phyloP scores from a whole-genome alignment of 2,329 filamentous ascomycete species.

The Colletotrichum camelliae region DNA sequence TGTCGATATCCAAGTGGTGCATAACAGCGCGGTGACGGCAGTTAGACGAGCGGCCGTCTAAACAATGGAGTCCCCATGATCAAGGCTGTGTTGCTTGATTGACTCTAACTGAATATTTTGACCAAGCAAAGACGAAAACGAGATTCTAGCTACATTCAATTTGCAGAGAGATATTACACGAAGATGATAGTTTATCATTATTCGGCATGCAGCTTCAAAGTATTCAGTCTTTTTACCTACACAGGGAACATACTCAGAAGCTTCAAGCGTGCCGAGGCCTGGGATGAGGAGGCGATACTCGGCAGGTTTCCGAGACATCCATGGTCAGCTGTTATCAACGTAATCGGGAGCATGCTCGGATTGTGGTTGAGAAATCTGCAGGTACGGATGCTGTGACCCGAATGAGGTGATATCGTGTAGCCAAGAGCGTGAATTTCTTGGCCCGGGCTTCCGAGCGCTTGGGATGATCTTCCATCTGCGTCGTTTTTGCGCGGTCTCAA shows the following conservation, averaged over 20 bases:
- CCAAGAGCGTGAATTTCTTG: background rate
- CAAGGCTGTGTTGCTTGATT: background rate
- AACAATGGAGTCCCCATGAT: too few relatives aligned
- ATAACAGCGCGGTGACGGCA: too few relatives aligned
- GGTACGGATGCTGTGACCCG: background rate
- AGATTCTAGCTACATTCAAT: fast-evolving
- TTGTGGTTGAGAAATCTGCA: background rate
- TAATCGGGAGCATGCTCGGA: background rate
- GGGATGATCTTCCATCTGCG: background rate
- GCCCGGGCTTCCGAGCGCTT: background rate
- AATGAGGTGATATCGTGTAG: background rate
- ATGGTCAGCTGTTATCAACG: background rate
- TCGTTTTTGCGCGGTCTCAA: background rate
- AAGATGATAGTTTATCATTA: background rate
- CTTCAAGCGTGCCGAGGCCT: background rate
- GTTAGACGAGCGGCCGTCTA: too few relatives aligned
- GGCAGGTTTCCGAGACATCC: background rate
- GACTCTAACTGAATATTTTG: background rate
- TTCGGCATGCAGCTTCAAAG: background rate
- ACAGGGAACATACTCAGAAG: background rate
- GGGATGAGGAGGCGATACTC: background rate
- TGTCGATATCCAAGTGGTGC: too few relatives aligned
- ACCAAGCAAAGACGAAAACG: background rate
- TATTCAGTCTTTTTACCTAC: background rate
- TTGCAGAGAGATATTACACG: background rate